Evolutionary conservation across 805 yeast species (phyloP), one percentile per base, ranked within the genome.

Genomic region (Cyberlindnera lachancei): DNA sequence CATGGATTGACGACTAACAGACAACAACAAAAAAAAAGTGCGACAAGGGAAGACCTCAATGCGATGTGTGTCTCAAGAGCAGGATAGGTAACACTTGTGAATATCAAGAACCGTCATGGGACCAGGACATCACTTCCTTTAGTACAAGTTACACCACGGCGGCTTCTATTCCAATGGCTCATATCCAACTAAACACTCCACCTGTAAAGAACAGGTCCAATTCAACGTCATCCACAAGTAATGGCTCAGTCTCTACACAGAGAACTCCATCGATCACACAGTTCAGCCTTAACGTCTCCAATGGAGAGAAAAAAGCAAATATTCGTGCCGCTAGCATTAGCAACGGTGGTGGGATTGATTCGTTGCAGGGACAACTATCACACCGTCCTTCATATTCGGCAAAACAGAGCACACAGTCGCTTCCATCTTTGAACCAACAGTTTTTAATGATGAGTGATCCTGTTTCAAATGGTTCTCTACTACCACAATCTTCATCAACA

Each of bases 61-160:
- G 79, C 48, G 57, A 63, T 6, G 72, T 65, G 41, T 73, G 79
- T 53, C 50, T 57, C 16, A 69, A 68, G 44, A 62, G 69, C 18
- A 72, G 70, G 3, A 68, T 63, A 9, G 62, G 62, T 8, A 69
- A 64, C 37, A 48, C 63, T 13, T 72, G 78, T 35, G 63, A 62
- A 19, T 73, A 72, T 41, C 60, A 70, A 46, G 76, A 70, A 40
- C 79, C 76, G 22, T 60, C 66, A 15, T 73, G 79, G 79, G 73
- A 63, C 49, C 48, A 79, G 37, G 68, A 59, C 15, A 43, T 58
- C 10, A 30, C 16, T 7, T 16, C 34, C 6, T 16, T 39, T 2
- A 29, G 34, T 8, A 21, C 31, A 1, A 38, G 48, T 27, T 50
- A 48, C 23, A 33, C 34, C 18, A 22, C 23, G 13, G 54, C 55